Evolutionary conservation across 441 rosid species (phyloP), one percentile per base, ranked within the genome.

Genomic region (Adansonia rubrostipa): DNA sequence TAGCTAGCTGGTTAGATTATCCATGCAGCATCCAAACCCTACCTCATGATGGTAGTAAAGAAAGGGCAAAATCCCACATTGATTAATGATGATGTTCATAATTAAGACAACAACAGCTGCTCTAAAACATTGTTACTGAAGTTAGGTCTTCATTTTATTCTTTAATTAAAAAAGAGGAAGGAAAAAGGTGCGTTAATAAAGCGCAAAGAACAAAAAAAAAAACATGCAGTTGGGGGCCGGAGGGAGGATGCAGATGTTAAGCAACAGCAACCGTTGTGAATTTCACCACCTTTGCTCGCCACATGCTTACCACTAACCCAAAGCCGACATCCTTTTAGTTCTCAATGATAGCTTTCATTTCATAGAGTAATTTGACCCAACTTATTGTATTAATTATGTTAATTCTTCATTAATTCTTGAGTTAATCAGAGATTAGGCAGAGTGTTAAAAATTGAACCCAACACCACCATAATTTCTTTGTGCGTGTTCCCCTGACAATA

Each of bases 111-210:
- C n/a, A 57, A 20, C 44, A 62, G n/a, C 51, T 73, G 54, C 28
- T 60, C 66, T 17, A 51, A 50, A 53, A 33, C 60, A 40, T 56
- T 71, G 14, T 71, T 78, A 51, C 17, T 71, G 62, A 62, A 63
- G 47, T 17, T 14, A 58, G 20, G 60, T 60, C 11, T 14, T 48
- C 66, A 14, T 50, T 40, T 58, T 24, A 50, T 71, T 75, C 60
- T 63, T 40, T 13, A 11, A 36, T 61, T 1, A 57, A 57, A 57
- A 9, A 8, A 42, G 8, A 62, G 6, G 3, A 62, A 63, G 5
- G 6, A 50, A 0, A 42, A 17, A 13, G 53, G 66, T 24, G 71
- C 17, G 28, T 10, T 50, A 73, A 61, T 60, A 74, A 80, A 77
- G 64, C 62, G 33, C 33, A 28, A 28, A 28, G 2, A 28, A 28